Evolutionary conservation across 176 grass and related monocot genomes (phyloP).

Genomic region (Oryza meyeriana): DNA sequence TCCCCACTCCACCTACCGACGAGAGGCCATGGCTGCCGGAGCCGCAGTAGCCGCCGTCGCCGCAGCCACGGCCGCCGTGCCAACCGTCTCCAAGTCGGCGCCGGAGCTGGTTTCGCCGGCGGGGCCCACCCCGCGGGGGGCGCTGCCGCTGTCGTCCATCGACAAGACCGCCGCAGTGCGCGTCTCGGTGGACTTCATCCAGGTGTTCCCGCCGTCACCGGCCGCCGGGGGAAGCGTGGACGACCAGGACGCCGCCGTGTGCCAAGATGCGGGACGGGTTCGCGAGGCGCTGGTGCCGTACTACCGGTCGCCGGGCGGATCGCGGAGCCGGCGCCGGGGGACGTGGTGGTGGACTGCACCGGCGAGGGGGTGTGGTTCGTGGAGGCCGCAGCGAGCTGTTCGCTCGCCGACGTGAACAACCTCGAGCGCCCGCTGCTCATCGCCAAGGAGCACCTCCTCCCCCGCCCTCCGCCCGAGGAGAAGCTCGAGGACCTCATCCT

Average conservation of each 20-base stretch:
- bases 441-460: constrained; percentile 66
- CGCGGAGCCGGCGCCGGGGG: constrained; percentile 31
- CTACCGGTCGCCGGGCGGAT: constrained; percentile 69
- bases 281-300: constrained; percentile 61
- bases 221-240: neutral
- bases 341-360: constrained; percentile 51
- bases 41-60: neutral
- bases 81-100: constrained; percentile 38
- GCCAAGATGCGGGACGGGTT: constrained; percentile 53
- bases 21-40: constrained; percentile 16
- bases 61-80: neutral
- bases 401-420: constrained; percentile 70
- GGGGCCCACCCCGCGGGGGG: constrained; percentile 23
- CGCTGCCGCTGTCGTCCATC: constrained; percentile 68
- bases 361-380: constrained; percentile 67
- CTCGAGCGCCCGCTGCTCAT: constrained; percentile 77
- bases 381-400: constrained; percentile 59
- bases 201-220: constrained; percentile 44
- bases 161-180: constrained; percentile 50
- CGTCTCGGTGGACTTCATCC: constrained; percentile 66
- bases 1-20: constrained; percentile 9
- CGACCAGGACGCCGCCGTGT: constrained; percentile 25
- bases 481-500: constrained; percentile 70
- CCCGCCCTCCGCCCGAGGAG: constrained; percentile 47
- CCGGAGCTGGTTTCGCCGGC: constrained; percentile 42